A percentile compares a stretch with the other conserved stretches of the same genome.
Evolutionary conservation across 371 early-diverging fungal species (phyloP).

Genomic region (Globomyces sp.): DNA sequence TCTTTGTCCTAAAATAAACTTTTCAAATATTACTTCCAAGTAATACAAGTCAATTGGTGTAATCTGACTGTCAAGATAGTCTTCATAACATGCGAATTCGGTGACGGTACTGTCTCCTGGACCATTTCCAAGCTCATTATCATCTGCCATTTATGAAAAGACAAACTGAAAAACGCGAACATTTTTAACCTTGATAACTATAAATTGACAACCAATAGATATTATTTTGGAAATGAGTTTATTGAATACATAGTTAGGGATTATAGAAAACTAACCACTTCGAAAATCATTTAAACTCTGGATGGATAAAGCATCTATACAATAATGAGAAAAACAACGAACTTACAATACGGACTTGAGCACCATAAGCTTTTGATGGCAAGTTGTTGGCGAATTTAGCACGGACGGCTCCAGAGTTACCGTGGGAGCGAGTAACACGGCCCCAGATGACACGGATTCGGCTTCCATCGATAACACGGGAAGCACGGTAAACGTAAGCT

Average conservation of each 20-base stretch:
- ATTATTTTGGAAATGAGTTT: too few species aligned
- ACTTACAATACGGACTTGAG: conserved; percentile 82
- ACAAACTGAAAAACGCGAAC: neutral
- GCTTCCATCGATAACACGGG: conserved; percentile 75
- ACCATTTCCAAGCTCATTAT: conserved; percentile 27
- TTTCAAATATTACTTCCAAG: conserved; percentile 37
- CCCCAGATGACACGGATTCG: conserved; percentile 97
- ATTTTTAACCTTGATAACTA: neutral
- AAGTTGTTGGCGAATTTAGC: conserved; percentile 97
- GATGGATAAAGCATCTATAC: conserved; percentile 90
- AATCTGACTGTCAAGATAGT: conserved; percentile 58
- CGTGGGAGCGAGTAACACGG: conserved; percentile 91
- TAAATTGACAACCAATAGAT: too few species aligned
- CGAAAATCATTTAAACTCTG: conserved; percentile 61
- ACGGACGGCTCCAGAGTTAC: conserved; percentile 93
- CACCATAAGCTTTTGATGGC: conserved; percentile 92
- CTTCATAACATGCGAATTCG: conserved; percentile 58
- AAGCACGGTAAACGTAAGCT: conserved; percentile 71
- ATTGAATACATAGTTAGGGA: too few species aligned
- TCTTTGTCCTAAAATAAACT: conserved; percentile 49
- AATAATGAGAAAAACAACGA: neutral
- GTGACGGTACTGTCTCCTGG: conserved; percentile 47
- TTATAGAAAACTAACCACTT: neutral
- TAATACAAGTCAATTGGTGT: conserved; percentile 52
- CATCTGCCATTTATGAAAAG: conserved; percentile 36